Base-by-base conservation (phyloP, 2,329 filamentous ascomycete genomes). In the Teratosphaeriaceae sp. region DNA sequence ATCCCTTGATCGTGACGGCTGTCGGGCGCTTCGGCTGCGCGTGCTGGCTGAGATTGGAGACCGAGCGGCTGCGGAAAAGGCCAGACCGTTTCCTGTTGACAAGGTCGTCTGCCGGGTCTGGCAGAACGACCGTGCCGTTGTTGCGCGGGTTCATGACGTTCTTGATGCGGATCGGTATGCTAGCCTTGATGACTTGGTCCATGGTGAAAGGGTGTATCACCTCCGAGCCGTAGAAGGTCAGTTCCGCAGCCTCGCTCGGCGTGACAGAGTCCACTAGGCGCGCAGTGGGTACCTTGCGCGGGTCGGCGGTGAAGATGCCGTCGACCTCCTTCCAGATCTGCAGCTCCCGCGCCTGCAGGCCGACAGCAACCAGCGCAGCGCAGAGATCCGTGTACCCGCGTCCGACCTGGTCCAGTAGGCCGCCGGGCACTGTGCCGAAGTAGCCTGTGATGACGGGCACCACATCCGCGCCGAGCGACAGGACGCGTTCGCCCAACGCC, bases 281-380 rank as follows among this genome's bases (percentile, higher is more conserved):
- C n/a, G 92, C 94, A 1, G 90, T 97, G 2, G 90, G 89, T 29
- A 94, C 87, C 65, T 92, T 94, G 55, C 84, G 79, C 2, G 87
- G 87, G 59, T 96, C 90, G 4, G 82, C 81, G 1, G 81, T 85
- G 66, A 95, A 92, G 61, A 97, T 94, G 46, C 88, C 89, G 64
- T 98, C 92, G 5, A 98, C 92, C 64, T 98, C 92, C 70, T 98
- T 98, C 92, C 92, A 97, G 50, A 98, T 85, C 65, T 98, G 92
- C 40, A 98, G 75, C 65, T 98, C 92, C 42, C 83, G 72, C 1
- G 92, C 92, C 55, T 79, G 74, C n/a, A 94, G 71, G 3, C 88
- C 90, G 8, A 98, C 90, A 1, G 92, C 88, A 40, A 89, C 83
- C 13, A 98, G 73, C 5, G 92, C 89, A 11, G 92, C 90, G 63